Evolutionary conservation across 805 yeast genomes (phyloP).

Genomic region (Tetrapisispora fleetii): DNA sequence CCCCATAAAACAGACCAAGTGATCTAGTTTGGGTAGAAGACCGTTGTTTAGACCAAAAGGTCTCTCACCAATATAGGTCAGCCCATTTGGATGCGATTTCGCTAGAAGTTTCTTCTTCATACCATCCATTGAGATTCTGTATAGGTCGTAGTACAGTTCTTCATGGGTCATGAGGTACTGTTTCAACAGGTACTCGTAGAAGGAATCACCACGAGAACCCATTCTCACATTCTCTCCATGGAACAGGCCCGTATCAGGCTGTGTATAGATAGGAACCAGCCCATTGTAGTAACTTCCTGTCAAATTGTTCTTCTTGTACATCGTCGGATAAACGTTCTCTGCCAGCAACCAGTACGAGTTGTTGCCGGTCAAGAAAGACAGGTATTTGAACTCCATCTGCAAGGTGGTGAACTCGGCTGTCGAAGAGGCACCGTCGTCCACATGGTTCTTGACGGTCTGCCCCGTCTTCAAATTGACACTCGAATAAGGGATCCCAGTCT

Average conservation of each 20-base stretch:
- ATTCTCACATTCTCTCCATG: constrained; percentile 58
- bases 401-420: constrained; percentile 86
- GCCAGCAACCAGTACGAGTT: constrained; percentile 65
- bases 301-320: constrained; percentile 48
- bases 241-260: constrained; percentile 65
- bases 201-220: constrained; percentile 90
- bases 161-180: constrained; percentile 73
- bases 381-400: constrained; percentile 78
- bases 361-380: constrained; percentile 75
- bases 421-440: constrained; percentile 67
- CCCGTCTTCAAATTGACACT: constrained; percentile 64
- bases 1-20: constrained; percentile 83
- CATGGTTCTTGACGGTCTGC: constrained; percentile 49
- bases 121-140: constrained; percentile 67
- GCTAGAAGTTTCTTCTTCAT: constrained; percentile 57
- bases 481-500: constrained; percentile 67
- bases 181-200: constrained; percentile 79
- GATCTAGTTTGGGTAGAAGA: constrained; percentile 75
- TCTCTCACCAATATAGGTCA: constrained; percentile 69
- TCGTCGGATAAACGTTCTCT: constrained; percentile 59
- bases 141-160: constrained; percentile 58
- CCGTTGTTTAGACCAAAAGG: constrained; percentile 48
- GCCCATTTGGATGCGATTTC: constrained; percentile 50
- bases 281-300: constrained; percentile 40
- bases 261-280: constrained; percentile 69